Evolutionary conservation across 257 asterid species (phyloP).

Genomic region (Solanum chmielewskii): DNA sequence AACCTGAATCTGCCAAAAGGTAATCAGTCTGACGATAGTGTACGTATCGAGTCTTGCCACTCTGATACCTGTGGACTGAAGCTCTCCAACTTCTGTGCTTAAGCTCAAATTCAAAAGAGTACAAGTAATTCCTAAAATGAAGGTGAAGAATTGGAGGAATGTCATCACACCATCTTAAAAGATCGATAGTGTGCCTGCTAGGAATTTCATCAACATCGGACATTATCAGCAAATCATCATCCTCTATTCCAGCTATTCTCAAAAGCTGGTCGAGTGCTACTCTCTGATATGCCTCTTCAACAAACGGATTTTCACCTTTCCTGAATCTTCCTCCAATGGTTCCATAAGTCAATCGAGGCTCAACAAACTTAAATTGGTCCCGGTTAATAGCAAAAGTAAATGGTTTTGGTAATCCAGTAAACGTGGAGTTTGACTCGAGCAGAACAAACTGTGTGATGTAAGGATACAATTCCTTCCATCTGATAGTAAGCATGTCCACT

Average conservation of each 20-base stretch:
- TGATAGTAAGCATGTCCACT: constrained; percentile 51
- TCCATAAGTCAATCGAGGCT: constrained; percentile 49
- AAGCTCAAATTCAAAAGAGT: constrained; percentile 46
- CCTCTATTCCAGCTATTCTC: constrained; percentile 44
- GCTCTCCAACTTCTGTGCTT: constrained; percentile 58
- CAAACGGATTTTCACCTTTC: constrained; percentile 52
- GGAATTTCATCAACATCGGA: constrained; percentile 78
- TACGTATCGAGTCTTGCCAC: constrained; percentile 40
- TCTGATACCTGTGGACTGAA: constrained; percentile 43
- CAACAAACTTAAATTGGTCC: constrained; percentile 36
- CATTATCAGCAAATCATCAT: constrained; percentile 59
- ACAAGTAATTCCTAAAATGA: constrained; percentile 46
- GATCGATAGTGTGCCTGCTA: constrained; percentile 46
- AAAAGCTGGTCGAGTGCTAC: constrained; percentile 51
- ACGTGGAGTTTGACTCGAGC: constrained; percentile 59
- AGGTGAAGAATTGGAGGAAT: constrained; percentile 56
- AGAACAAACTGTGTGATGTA: constrained; percentile 49
- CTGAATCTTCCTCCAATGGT: constrained; percentile 43
- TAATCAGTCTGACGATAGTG: constrained; percentile 51
- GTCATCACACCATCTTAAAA: constrained; percentile 55
- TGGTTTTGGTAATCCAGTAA: constrained; percentile 55
- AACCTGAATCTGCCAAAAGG: constrained; percentile 52
- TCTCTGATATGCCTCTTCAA: constrained; percentile 61
- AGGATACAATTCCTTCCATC: constrained; percentile 64
- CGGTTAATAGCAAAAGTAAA: constrained; percentile 27